Conservation (phyloP, 331 rosid genomes). For the Prunus yedoensis region DNA sequence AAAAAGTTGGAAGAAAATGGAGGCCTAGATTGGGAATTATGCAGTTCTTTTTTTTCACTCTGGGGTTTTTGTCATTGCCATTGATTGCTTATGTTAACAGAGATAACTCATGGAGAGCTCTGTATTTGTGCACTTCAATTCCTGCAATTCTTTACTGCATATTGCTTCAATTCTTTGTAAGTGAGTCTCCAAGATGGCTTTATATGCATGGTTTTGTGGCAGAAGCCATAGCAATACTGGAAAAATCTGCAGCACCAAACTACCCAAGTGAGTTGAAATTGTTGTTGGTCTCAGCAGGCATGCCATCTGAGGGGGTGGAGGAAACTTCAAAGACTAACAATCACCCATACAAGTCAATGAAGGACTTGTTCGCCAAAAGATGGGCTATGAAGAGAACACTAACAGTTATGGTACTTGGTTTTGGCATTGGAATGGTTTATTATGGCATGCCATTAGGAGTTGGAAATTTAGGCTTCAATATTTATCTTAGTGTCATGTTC, state of each 20-base stretch:
- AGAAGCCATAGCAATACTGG: constrained; percentile 15
- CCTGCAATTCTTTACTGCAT: constrained; percentile 18
- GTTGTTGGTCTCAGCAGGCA: not conserved
- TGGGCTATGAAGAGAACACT: constrained; percentile 31
- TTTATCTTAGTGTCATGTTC: constrained; percentile 28
- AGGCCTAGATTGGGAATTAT: constrained; percentile 23
- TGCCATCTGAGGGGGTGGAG: not conserved
- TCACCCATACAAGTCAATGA: constrained; percentile 21
- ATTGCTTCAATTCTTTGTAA: constrained; percentile 12
- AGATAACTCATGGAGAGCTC: constrained; percentile 20
- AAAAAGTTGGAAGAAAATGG: constrained; percentile 16
- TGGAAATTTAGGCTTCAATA: constrained; percentile 36
- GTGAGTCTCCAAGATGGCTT: constrained; percentile 23
- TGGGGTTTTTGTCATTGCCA: constrained; percentile 23
- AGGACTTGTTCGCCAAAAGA: constrained; percentile 16
- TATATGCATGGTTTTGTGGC: constrained; percentile 1
- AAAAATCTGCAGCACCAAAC: not conserved
- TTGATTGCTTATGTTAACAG: constrained; percentile 16
- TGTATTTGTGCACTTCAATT: constrained; percentile 14
- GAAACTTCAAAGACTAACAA: not conserved
- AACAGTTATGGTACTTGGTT: constrained; percentile 32
- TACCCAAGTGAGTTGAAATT: constrained; percentile 4
- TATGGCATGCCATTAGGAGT: constrained; percentile 44
- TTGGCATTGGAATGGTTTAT: constrained; percentile 44
- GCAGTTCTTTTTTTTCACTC: constrained; percentile 21